These are phyloP conservation scores for Theileria annulata DNA, from an alignment of 169 alveolate genomes.

Conservation along the genomic window DNA sequence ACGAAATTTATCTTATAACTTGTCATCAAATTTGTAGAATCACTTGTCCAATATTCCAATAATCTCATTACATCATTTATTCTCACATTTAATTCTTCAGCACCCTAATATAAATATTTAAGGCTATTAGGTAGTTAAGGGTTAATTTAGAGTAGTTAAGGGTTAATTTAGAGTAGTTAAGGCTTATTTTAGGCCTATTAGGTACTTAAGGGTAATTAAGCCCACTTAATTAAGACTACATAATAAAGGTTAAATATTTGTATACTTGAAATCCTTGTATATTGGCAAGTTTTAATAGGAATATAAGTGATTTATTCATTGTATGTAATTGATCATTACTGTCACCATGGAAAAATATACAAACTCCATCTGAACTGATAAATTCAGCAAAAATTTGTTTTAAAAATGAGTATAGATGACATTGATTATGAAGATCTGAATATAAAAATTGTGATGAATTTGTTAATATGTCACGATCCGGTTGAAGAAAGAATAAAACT, in stretches of 20 bases:
- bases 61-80: conserved; percentile 18
- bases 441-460: conserved; percentile 14
- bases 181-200: no score
- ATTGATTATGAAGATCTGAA: conserved; percentile 15
- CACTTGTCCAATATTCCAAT: conserved; percentile 33
- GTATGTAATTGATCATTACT: conserved; percentile 27
- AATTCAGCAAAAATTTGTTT: conserved; percentile 34
- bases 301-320: conserved; percentile 25
- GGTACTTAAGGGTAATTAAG: no score
- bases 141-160: no score
- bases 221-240: no score
- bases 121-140: no score
- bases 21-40: conserved; percentile 41
- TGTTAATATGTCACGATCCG: conserved; percentile 10
- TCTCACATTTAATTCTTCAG: conserved; percentile 21
- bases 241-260: not conserved
- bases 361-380: not conserved
- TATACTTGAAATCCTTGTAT: conserved; percentile 37
- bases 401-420: conserved; percentile 44
- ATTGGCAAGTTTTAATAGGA: conserved; percentile 26
- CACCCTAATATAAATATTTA: conserved; percentile 17
- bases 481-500: conserved; percentile 55
- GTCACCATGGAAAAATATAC: conserved; percentile 52
- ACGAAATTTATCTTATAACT: conserved; percentile 46
- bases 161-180: no score